Conservation (phyloP, 2,329 filamentous ascomycete genomes). For the Lachnellula suecica region DNA sequence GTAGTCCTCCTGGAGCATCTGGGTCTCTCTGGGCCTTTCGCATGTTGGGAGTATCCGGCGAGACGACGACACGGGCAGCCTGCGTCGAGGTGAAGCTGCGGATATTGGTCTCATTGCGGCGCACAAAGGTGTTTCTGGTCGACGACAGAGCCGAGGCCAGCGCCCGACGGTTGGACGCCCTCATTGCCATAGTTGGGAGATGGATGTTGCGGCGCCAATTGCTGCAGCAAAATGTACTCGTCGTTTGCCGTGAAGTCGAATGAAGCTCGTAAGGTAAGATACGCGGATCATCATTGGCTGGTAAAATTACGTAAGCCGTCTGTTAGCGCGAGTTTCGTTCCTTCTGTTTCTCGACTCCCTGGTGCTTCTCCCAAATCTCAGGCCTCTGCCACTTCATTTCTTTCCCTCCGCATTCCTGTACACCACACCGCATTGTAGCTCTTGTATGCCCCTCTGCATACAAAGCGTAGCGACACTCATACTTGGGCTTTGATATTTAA, state of each 20-base stretch:
- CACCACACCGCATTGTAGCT: no score
- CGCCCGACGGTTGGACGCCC: slow-evolving; percentile 55
- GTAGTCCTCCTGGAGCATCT: slow-evolving; percentile 55
- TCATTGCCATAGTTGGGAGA: slow-evolving; percentile 56
- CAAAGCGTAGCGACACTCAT: no score
- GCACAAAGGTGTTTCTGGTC: slow-evolving; percentile 37
- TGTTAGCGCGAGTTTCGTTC: background rate
- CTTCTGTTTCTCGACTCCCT: no score
- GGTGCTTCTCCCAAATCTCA: no score
- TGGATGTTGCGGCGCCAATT: slow-evolving; percentile 32
- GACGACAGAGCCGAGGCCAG: slow-evolving; percentile 56
- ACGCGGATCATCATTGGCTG: no score
- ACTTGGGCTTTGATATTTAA: no score
- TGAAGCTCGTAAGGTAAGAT: no score
- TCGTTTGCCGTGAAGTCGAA: slow-evolving; percentile 5
- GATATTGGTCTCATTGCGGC: slow-evolving; percentile 21
- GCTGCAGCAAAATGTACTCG: slow-evolving; percentile 14
- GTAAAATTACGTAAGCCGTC: background rate
- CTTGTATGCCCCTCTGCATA: no score
- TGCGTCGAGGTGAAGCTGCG: slow-evolving; percentile 40
- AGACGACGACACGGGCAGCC: slow-evolving; percentile 43
- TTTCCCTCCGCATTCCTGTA: no score
- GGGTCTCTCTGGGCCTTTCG: slow-evolving; percentile 57
- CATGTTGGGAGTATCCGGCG: slow-evolving; percentile 60
- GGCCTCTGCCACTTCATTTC: no score